Conservation (phyloP, 176 grass and related monocot species). For the Hsuehochloa calcarea region DNA sequence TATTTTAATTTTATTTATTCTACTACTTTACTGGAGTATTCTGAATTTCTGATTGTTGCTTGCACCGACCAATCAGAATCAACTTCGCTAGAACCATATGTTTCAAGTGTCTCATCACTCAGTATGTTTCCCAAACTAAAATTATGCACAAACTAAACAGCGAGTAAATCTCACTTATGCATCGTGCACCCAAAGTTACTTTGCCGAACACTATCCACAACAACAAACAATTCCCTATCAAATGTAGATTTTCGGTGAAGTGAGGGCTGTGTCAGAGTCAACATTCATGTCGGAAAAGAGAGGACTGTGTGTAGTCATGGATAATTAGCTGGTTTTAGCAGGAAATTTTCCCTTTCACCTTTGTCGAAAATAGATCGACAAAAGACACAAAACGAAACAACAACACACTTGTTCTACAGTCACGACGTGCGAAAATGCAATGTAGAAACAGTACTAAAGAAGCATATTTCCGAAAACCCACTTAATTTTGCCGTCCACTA, state of each 20-base stretch:
- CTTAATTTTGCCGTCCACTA: background rate
- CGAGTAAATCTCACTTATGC: too few relatives aligned
- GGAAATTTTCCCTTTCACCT: background rate
- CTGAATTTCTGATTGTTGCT: background rate
- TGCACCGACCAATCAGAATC: background rate
- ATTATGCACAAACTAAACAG: too few relatives aligned
- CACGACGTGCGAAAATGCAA: too few relatives aligned
- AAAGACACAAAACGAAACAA: conserved; percentile 14
- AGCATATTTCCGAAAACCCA: background rate
- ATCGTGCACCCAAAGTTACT: too few relatives aligned
- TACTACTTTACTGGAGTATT: background rate
- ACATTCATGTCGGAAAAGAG: background rate
- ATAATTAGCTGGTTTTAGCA: background rate
- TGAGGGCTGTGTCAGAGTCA: too few relatives aligned
- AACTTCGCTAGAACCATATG: background rate
- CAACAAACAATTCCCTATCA: too few relatives aligned
- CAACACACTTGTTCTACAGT: background rate
- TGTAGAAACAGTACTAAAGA: background rate
- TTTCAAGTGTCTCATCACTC: too few relatives aligned
- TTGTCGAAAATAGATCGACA: background rate
- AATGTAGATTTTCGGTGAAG: too few relatives aligned
- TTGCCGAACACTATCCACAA: too few relatives aligned
- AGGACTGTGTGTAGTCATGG: background rate
- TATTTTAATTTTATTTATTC: background rate
- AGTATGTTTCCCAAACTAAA: too few relatives aligned